A percentile compares a stretch with the other conserved stretches of the same genome.
These are phyloP conservation scores for Kazachstania kunashirensis DNA, from an alignment of 805 yeast species.

Conservation along the genomic window DNA sequence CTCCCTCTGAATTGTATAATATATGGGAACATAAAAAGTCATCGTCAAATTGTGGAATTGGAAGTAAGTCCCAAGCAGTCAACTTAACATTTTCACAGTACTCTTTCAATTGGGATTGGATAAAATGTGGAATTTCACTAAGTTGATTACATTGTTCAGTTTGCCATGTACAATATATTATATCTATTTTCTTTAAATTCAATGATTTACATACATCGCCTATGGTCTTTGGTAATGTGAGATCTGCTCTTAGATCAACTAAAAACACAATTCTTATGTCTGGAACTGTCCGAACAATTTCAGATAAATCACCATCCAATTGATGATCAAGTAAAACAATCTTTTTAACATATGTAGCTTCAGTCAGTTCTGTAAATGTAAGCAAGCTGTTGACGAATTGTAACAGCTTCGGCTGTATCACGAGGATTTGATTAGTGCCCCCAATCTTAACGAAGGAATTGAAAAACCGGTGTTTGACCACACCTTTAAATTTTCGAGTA, in stretches of 20 bases:
- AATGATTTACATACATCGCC: slow-evolving; percentile 4
- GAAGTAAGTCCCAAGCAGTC: slow-evolving; percentile 18
- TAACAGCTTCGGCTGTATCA: slow-evolving; percentile 18
- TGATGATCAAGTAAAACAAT: slow-evolving; percentile 20
- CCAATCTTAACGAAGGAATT: slow-evolving; percentile 10
- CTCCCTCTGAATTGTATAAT: slow-evolving; percentile 18
- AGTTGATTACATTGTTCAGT: slow-evolving; percentile 10
- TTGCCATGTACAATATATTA: slow-evolving; percentile 15
- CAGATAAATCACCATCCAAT: slow-evolving; percentile 9
- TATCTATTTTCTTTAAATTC: slow-evolving; percentile 3
- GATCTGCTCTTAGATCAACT: slow-evolving; percentile 21
- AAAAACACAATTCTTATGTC: slow-evolving; percentile 17
- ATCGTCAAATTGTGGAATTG: slow-evolving; percentile 22
- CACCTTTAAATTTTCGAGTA: slow-evolving; percentile 18
- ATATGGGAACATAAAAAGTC: slow-evolving; percentile 18
- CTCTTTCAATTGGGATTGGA: slow-evolving; percentile 13
- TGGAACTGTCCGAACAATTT: slow-evolving; percentile 7
- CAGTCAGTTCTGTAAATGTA: slow-evolving; percentile 22
- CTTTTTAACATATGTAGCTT: slow-evolving; percentile 20
- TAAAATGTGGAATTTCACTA: slow-evolving; percentile 15
- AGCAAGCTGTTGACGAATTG: slow-evolving; percentile 16
- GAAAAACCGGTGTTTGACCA: slow-evolving; percentile 11
- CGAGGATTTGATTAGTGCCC: slow-evolving; percentile 13
- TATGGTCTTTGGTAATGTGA: slow-evolving; percentile 12
- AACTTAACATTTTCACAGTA: slow-evolving; percentile 5